A percentile compares a stretch with the other conserved stretches of the same genome.
These are phyloP conservation scores for Collybia sordida DNA, from an alignment of 768 basidiomycete genomes.

Conservation along the genomic window DNA sequence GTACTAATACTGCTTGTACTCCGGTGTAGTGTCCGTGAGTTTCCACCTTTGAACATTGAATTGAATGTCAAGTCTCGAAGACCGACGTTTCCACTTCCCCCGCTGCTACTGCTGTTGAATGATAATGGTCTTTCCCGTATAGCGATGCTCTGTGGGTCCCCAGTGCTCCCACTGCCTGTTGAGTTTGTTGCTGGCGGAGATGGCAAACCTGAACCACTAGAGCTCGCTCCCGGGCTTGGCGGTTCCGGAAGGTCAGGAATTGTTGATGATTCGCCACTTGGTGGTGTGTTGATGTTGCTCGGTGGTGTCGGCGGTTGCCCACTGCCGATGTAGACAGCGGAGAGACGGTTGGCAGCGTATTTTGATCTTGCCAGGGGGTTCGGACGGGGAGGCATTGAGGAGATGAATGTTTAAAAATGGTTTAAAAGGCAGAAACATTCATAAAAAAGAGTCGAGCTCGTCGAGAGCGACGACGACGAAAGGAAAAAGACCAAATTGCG, in stretches of 20 bases:
- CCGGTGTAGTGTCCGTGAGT: constrained; percentile 13
- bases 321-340: constrained; percentile 43
- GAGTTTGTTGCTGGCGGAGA: constrained; percentile 87
- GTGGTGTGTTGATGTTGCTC: constrained; percentile 21
- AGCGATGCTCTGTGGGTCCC: constrained; percentile 50
- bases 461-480: constrained; percentile 11
- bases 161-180: constrained; percentile 77
- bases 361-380: constrained; percentile 21
- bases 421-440: constrained; percentile 4
- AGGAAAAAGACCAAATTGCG: constrained; percentile 2
- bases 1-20: constrained; percentile 11
- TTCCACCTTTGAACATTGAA: constrained; percentile 40
- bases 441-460: constrained; percentile 10
- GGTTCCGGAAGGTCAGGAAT: constrained; percentile 73
- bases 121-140: constrained; percentile 26
- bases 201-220: constrained; percentile 65
- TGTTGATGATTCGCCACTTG: constrained; percentile 24
- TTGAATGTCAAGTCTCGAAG: constrained; percentile 1
- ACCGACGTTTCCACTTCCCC: constrained; percentile 21
- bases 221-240: constrained; percentile 57
- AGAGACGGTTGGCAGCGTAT: constrained; percentile 33
- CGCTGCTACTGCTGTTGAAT: constrained; percentile 28
- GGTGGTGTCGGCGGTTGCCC: constrained; percentile 16
- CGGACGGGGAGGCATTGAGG: constrained; percentile 39
- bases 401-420: neutral